Base-by-base conservation (phyloP, 208 protist species). In the Leishmania gerbilli region DNA sequence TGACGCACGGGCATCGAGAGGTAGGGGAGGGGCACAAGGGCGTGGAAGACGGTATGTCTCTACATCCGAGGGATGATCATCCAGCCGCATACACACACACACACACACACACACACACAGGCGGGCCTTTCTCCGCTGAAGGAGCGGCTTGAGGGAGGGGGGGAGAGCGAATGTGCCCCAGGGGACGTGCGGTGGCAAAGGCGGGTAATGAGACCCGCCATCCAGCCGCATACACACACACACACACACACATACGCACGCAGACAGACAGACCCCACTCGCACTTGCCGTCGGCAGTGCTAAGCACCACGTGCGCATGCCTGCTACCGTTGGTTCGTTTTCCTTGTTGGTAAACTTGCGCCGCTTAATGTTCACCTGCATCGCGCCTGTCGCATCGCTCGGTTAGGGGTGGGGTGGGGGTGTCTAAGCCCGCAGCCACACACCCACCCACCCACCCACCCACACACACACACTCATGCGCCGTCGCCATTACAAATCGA, bases 31-130 rank as follows among this genome's bases (percentile, higher is more conserved):
- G 71, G 11, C 27, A 15, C 56, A 13, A 62, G 56, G 27, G 24
- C 27, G 8, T 4, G 56, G 27, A 7, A 62, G 56, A 62, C 34
- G 58, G n/a, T 15, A 34, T 31, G 9, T 27, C 51, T 55, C 8
- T 21, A 37, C 42, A 68, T 13, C n/a, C 6, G 27, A 40, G 31
- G 34, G 31, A 68, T 42, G 31, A 68, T 34, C 27, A 64, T 42
- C 17, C 51, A 53, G 27, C 4, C 74, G 56, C 75, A 69, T 6
- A 71, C 60, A 71, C 24, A 71, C 42, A 67, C 40, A 79, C 42
- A 45, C 75, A 69, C 6, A 71, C 60, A 71, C 24, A 71, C 42
- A 67, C 40, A 79, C 42, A 79, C 31, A 80, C 42, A 75, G 1
- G 55, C 55, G 55, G 24, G 55, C 5, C 21, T 58, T 58, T 58